phyloP scores from a whole-genome alignment of 441 rosid species.

The Populus hybrid region DNA sequence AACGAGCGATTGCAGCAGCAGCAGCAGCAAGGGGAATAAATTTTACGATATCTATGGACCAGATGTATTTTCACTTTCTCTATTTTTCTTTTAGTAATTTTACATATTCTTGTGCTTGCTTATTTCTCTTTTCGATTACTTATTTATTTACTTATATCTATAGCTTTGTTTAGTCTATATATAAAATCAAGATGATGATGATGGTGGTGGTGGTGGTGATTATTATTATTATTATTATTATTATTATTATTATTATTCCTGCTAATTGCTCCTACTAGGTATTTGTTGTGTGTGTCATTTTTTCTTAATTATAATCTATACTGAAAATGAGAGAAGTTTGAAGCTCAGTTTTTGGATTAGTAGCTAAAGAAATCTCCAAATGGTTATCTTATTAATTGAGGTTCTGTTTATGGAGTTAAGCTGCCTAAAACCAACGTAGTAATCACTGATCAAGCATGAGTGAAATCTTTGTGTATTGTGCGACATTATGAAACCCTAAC shows the following conservation, averaged over 20 bases:
- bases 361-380: background rate
- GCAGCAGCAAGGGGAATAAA: background rate
- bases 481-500: background rate
- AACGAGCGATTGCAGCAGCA: constrained; percentile 15
- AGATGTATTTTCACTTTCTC: constrained; percentile 29
- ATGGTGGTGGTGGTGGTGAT: too few species aligned
- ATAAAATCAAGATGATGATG: too few species aligned
- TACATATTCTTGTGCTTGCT: background rate
- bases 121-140: background rate
- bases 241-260: too few species aligned
- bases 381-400: background rate
- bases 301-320: background rate
- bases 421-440: too few species aligned
- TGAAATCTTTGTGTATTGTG: background rate
- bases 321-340: background rate
- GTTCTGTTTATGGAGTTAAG: background rate
- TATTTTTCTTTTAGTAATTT: background rate
- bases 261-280: too few species aligned
- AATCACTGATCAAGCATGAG: too few species aligned
- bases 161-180: background rate
- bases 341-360: background rate
- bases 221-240: too few species aligned
- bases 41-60: constrained; percentile 73
- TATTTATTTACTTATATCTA: background rate
- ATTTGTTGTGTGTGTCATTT: background rate